Conservation (phyloP, 768 basidiomycete species). For the Trametes meyenii region DNA sequence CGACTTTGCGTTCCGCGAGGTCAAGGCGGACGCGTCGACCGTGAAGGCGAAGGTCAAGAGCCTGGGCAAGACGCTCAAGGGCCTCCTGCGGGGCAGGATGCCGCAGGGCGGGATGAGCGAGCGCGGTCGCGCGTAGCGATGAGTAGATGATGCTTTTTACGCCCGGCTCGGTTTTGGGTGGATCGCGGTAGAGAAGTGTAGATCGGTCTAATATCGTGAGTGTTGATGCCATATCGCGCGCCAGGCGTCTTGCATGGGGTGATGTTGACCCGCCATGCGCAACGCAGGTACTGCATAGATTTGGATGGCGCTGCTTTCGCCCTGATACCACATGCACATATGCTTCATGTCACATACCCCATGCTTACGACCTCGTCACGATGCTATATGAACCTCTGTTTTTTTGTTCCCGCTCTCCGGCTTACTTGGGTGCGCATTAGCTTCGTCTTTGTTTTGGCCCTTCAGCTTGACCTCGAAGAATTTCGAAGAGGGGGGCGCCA, state of each 20-base stretch:
- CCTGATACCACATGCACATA: slow-evolving; percentile 19
- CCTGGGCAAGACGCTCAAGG: slow-evolving; percentile 30
- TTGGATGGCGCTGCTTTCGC: background rate
- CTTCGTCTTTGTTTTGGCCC: background rate
- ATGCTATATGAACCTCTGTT: background rate
- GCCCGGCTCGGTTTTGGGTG: background rate
- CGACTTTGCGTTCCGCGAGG: slow-evolving; percentile 23
- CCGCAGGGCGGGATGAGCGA: background rate
- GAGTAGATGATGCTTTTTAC: background rate
- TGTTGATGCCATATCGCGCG: background rate
- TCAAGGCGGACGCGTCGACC: slow-evolving; percentile 13
- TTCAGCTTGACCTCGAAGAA: too few species aligned
- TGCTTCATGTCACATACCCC: slow-evolving; percentile 20
- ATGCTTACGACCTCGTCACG: slow-evolving; percentile 14
- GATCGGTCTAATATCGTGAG: slow-evolving; percentile 7
- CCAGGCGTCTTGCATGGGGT: background rate
- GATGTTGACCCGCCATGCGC: background rate
- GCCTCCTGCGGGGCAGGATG: slow-evolving; percentile 20
- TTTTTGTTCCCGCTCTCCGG: background rate
- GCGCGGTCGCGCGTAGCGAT: too few species aligned
- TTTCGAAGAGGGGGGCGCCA: background rate
- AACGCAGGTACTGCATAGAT: background rate
- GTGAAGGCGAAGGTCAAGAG: slow-evolving; percentile 29
- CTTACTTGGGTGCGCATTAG: background rate
- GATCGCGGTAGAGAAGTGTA: background rate